These are phyloP conservation scores for Zymoseptoria passerinii DNA, from an alignment of 2,329 filamentous ascomycete genomes.

Conservation along the genomic window DNA sequence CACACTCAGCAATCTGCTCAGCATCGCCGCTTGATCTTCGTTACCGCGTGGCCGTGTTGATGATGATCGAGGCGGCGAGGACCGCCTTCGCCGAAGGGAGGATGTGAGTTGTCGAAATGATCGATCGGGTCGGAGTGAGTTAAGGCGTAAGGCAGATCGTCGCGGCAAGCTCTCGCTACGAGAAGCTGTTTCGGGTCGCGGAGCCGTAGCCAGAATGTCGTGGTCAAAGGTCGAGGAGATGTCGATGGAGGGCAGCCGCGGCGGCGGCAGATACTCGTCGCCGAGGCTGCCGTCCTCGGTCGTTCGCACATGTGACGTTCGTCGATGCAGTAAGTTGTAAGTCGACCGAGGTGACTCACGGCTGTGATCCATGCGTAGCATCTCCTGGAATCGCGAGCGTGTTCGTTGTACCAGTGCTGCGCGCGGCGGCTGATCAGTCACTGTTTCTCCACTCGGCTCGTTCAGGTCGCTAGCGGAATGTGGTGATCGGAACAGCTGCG, in stretches of 20 bases:
- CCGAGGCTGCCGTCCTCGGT: slow-evolving; percentile 13
- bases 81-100: slow-evolving; percentile 45
- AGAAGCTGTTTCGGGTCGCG: slow-evolving; percentile 16
- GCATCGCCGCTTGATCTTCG: slow-evolving; percentile 54
- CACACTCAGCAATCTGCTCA: slow-evolving; percentile 54
- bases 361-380: slow-evolving; percentile 14
- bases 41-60: slow-evolving; percentile 36
- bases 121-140: slow-evolving; percentile 26
- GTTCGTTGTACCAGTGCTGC: slow-evolving; percentile 15
- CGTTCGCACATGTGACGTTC: slow-evolving; percentile 20
- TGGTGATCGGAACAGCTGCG: slow-evolving; percentile 5
- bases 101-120: slow-evolving; percentile 36
- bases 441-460: not conserved
- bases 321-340: slow-evolving; percentile 15
- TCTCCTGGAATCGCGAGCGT: slow-evolving; percentile 17
- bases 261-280: slow-evolving; percentile 19
- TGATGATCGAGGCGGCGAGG: slow-evolving; percentile 29
- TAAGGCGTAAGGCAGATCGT: slow-evolving; percentile 20
- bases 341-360: slow-evolving; percentile 8
- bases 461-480: not conserved
- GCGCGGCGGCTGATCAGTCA: slow-evolving; percentile 1
- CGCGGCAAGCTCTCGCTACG: slow-evolving; percentile 24
- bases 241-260: slow-evolving; percentile 28
- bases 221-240: slow-evolving; percentile 28
- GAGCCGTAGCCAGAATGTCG: slow-evolving; percentile 24